Percentiles rank a stretch among this genome's conserved stretches.
Conservation (phyloP, 2,329 filamentous ascomycete species). For the Metarhizium sp. region DNA sequence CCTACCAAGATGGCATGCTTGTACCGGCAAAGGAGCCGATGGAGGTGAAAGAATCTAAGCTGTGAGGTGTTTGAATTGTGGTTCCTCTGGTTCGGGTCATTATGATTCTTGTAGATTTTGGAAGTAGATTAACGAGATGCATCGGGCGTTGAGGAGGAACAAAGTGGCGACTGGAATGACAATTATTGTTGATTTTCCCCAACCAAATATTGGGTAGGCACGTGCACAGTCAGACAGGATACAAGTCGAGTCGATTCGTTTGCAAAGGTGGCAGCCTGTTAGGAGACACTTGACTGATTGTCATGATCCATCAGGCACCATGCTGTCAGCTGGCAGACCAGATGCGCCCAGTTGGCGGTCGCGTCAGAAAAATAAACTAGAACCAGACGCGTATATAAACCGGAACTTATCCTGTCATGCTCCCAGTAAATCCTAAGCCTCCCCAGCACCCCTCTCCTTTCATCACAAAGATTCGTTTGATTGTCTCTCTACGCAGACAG, state of each 20-base stretch:
- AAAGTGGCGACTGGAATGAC: not conserved
- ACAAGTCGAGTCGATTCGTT: no score
- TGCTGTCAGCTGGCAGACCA: not conserved
- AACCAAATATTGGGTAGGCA: no score
- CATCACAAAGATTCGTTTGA: not conserved
- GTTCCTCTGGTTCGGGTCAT: not conserved
- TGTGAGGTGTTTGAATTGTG: slow-evolving; percentile 10
- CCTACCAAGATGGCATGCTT: slow-evolving; percentile 43
- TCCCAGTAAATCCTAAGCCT: not conserved
- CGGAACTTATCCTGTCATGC: no score
- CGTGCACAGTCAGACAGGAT: no score
- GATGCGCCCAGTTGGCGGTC: not conserved
- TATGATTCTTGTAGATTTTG: not conserved
- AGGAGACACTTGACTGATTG: not conserved
- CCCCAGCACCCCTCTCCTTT: not conserved
- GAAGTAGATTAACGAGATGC: not conserved
- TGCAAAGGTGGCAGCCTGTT: not conserved
- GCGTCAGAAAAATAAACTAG: not conserved
- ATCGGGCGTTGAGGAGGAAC: not conserved
- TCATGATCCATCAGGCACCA: not conserved
- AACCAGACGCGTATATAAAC: not conserved
- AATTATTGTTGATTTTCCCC: not conserved
- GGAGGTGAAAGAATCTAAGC: slow-evolving; percentile 12
- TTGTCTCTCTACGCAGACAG: not conserved
- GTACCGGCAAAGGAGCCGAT: slow-evolving; percentile 15